Base-by-base conservation (phyloP, 768 basidiomycete genomes). In the Pholiota conissans region DNA sequence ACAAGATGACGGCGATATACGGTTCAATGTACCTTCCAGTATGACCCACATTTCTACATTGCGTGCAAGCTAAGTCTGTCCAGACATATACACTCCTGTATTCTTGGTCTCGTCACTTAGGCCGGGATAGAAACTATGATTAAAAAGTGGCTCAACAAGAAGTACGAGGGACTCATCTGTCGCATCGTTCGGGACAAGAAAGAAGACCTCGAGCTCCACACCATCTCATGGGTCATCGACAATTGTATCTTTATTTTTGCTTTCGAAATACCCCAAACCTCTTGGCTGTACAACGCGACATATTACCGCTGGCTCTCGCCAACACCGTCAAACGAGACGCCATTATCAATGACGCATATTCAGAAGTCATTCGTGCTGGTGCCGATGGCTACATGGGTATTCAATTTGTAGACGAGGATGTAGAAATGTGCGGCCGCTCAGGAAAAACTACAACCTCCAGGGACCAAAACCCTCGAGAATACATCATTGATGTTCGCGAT, bases 161-260 rank as follows among this genome's bases (percentile, higher is more conserved):
- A 87, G 63, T 98, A 91, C 72, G 95, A 98, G 71, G 95, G 93
- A 0, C 69, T 90, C 29, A 83, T 98, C 49, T 82, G 77, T 61
- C 89, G 90, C 35, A 86, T 97, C 47, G 79, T 84, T 32, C 85
- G 93, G 26, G 82, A 89, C 67, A 83, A 84, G 66, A 98, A 98
- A 69, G 95, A 98, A 72, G 97, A 99, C 69, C 84, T 98, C 58
- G 86, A 93, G 63, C 72, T 96, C 97, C 97, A 1, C 98, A 99
- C 69, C 97, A 99, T 68, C 83, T 99, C 10, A 86, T 98, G 79
- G 95, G 95, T n/a, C 90, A 97, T 67, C 88, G 86, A 26, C 86
- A 93, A 27, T 81, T 95, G 18, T 95, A 90, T 65, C 85, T 98
- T 42, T 90, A 92, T 65, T 81, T 98, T 1, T 86, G 83, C 65